phyloP scores from a whole-genome alignment of 108 stramenopile genomes.

The Skeletonema menzelii region DNA sequence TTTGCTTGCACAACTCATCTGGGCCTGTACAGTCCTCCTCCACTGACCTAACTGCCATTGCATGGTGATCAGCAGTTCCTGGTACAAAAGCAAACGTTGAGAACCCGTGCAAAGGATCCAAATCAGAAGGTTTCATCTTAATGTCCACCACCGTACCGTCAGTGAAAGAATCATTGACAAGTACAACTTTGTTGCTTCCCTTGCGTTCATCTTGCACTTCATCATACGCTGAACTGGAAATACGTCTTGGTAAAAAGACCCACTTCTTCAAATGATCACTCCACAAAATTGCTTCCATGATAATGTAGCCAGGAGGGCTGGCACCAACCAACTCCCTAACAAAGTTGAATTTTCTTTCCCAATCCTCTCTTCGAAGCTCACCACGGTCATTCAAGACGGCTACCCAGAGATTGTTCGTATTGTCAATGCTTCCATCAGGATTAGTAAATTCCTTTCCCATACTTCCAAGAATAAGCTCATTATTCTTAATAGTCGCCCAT shows the following conservation, averaged over 20 bases:
- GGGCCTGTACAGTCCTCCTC: slow-evolving; percentile 90
- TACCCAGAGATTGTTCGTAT: slow-evolving; percentile 94
- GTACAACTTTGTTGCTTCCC: slow-evolving; percentile 86
- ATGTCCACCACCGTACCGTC: slow-evolving; percentile 71
- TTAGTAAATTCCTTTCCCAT: slow-evolving; percentile 95
- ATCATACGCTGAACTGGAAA: slow-evolving; percentile 84
- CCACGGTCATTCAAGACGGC: slow-evolving; percentile 75
- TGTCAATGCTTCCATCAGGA: slow-evolving; percentile 75
- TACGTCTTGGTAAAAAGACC: slow-evolving; percentile 92
- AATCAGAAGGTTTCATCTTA: slow-evolving; percentile 48
- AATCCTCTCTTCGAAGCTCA: slow-evolving; percentile 74
- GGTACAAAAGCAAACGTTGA: slow-evolving; percentile 96
- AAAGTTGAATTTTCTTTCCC: slow-evolving; percentile 79
- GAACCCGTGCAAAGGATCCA: slow-evolving; percentile 89
- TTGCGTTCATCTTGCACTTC: slow-evolving; percentile 85
- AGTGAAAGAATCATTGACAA: slow-evolving; percentile 82
- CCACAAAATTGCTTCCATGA: slow-evolving; percentile 94
- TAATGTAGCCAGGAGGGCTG: slow-evolving; percentile 82
- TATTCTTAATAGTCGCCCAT: slow-evolving; percentile 94
- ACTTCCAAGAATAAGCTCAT: slow-evolving; percentile 84
- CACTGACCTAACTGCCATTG: slow-evolving; percentile 85
- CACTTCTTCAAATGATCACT: slow-evolving; percentile 80
- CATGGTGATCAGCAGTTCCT: slow-evolving; percentile 78
- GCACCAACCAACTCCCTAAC: slow-evolving; percentile 80
- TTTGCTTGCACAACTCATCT: slow-evolving; percentile 79